Conservation (phyloP, 441 rosid genomes). For the Populus hybrid region DNA sequence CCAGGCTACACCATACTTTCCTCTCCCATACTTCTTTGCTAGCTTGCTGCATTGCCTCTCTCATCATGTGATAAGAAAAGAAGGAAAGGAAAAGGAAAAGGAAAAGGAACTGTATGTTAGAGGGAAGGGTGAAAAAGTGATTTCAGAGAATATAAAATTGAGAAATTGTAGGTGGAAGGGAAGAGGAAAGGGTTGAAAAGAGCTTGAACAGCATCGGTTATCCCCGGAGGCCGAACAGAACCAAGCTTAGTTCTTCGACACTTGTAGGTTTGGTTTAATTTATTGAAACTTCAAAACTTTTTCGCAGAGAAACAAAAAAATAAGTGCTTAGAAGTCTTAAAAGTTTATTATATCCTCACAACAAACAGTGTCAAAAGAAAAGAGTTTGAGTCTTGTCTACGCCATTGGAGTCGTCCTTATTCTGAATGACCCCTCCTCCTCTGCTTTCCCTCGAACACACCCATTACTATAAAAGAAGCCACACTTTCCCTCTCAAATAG, state of each 20-base stretch:
- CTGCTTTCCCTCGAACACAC: slow-evolving; percentile 19
- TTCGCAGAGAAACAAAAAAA: slow-evolving; percentile 15
- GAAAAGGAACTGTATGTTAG: background rate
- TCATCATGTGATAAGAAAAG: background rate
- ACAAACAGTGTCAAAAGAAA: slow-evolving; percentile 41
- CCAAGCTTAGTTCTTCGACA: slow-evolving; percentile 14
- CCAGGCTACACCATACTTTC: background rate
- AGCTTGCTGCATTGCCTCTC: no score
- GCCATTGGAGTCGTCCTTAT: slow-evolving; percentile 65
- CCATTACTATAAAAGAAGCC: slow-evolving; percentile 46
- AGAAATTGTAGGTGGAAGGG: background rate
- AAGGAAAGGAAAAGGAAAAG: background rate
- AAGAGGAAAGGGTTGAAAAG: slow-evolving; percentile 13
- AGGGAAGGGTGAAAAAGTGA: background rate
- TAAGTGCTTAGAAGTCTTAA: slow-evolving; percentile 16
- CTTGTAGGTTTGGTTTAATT: slow-evolving; percentile 26
- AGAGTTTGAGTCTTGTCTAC: slow-evolving; percentile 81
- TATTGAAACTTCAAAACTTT: slow-evolving; percentile 16
- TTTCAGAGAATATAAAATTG: background rate
- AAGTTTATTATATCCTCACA: slow-evolving; percentile 3
- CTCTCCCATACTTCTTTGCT: background rate
- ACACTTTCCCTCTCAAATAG: slow-evolving; percentile 31
- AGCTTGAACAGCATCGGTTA: slow-evolving; percentile 28
- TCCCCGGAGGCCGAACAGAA: slow-evolving; percentile 22
- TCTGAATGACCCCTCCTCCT: slow-evolving; percentile 23